A percentile compares a stretch with the other conserved stretches of the same genome.
These are phyloP conservation scores for Leishmania major DNA, from an alignment of 208 protist genomes.

Conservation along the genomic window DNA sequence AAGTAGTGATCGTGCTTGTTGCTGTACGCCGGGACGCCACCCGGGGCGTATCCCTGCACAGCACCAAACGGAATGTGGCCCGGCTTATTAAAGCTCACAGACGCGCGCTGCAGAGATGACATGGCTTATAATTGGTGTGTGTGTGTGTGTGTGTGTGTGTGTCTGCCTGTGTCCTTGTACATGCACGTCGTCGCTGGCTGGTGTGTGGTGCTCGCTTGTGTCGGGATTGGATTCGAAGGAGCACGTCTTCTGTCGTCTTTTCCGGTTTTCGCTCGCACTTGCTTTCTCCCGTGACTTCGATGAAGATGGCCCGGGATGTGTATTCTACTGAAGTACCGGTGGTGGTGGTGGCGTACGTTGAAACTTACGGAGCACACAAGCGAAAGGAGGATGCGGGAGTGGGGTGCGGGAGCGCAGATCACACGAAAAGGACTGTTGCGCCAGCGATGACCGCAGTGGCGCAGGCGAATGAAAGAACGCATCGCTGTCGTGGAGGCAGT, in stretches of 20 bases:
- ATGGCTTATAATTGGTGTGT: conserved; percentile 5
- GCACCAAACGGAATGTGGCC: conserved; percentile 66
- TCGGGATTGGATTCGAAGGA: background rate
- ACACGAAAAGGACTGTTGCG: background rate
- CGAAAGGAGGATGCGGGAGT: background rate
- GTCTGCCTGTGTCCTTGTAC: background rate
- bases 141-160: background rate
- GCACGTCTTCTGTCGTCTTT: background rate
- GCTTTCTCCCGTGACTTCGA: background rate
- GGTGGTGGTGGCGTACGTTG: background rate
- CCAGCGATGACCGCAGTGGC: background rate
- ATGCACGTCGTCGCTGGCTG: background rate
- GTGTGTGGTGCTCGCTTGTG: background rate
- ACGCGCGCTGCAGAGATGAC: conserved; percentile 9
- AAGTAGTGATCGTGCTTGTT: conserved; percentile 90
- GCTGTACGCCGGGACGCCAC: conserved; percentile 86
- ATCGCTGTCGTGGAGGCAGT: background rate
- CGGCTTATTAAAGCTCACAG: conserved; percentile 40
- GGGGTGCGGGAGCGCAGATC: background rate
- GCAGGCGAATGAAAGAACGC: background rate
- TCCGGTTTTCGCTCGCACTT: background rate
- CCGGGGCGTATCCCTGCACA: conserved; percentile 76
- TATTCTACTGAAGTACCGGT: background rate
- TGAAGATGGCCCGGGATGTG: background rate
- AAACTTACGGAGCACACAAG: background rate